Conservation (phyloP, 345 rosid species). For the Eucalyptus virginea region DNA sequence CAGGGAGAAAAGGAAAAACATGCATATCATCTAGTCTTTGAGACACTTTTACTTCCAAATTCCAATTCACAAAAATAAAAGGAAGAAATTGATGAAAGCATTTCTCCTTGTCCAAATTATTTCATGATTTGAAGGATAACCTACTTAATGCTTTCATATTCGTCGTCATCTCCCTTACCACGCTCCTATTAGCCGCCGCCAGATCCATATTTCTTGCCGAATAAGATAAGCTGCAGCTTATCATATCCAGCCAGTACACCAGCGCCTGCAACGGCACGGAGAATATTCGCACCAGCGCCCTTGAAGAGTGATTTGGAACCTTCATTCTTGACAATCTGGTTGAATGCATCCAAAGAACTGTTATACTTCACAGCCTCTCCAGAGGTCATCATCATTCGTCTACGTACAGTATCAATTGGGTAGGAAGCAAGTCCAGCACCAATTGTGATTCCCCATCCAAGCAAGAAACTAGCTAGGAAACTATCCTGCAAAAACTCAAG, state of each 20-base stretch:
- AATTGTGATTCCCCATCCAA: slow-evolving; percentile 51
- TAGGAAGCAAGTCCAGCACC: slow-evolving; percentile 55
- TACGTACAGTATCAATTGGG: slow-evolving; percentile 50
- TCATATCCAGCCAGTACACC: slow-evolving; percentile 63
- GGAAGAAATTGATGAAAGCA: not conserved
- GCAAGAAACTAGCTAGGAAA: slow-evolving; percentile 47
- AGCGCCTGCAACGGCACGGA: slow-evolving; percentile 51
- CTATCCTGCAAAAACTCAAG: slow-evolving; percentile 32
- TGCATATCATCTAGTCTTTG: not conserved
- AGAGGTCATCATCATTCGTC: slow-evolving; percentile 73
- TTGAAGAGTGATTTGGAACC: slow-evolving; percentile 47
- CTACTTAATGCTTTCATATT: not conserved
- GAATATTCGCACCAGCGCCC: slow-evolving; percentile 62
- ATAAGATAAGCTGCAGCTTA: slow-evolving; percentile 41
- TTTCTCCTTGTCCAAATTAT: slow-evolving; percentile 1
- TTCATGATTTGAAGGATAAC: not conserved
- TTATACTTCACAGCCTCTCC: slow-evolving; percentile 63
- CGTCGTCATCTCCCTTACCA: not conserved
- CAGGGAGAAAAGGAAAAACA: not conserved
- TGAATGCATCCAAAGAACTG: slow-evolving; percentile 37
- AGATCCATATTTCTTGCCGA: slow-evolving; percentile 53
- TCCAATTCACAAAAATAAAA: not conserved
- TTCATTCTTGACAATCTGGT: slow-evolving; percentile 40
- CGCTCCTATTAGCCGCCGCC: slow-evolving; percentile 7
- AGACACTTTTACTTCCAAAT: not conserved